A percentile compares a stretch with the other conserved stretches of the same genome.
Conservation (phyloP, 768 basidiomycete genomes). For the Hortiboletus campestris region DNA sequence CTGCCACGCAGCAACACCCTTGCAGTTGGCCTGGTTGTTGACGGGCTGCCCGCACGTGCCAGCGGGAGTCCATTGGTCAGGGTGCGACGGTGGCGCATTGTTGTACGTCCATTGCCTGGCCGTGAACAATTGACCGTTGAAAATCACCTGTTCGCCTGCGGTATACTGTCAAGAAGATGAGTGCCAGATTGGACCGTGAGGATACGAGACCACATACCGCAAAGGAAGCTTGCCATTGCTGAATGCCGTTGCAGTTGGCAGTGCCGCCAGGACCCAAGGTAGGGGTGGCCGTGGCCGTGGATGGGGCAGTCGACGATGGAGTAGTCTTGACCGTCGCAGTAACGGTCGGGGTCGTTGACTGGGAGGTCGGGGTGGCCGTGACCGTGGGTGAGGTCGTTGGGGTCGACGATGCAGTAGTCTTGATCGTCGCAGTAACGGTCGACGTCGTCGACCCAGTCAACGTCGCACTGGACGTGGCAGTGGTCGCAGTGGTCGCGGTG, state of each 20-base stretch:
- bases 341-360: no score
- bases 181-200: rapidly evolving
- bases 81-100: slow-evolving; percentile 11
- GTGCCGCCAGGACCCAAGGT: background rate
- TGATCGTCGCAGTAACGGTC: background rate
- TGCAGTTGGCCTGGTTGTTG: slow-evolving; percentile 22
- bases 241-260: slow-evolving; percentile 12
- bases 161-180: slow-evolving; percentile 20
- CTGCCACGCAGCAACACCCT: slow-evolving; percentile 22
- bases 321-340: no score
- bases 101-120: slow-evolving; percentile 29
- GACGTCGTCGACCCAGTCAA: background rate
- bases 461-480: background rate
- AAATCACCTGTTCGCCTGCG: slow-evolving; percentile 24
- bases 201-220: slow-evolving; percentile 11
- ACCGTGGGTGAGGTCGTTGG: no score
- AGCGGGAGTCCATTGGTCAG: slow-evolving; percentile 17
- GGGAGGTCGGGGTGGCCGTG: no score
- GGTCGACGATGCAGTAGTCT: no score
- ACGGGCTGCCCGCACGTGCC: slow-evolving; percentile 21
- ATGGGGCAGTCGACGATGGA: background rate
- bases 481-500: background rate
- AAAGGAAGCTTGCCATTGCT: slow-evolving; percentile 23
- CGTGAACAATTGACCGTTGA: slow-evolving; percentile 17
- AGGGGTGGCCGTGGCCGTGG: background rate